Conservation (phyloP, 768 basidiomycete species). For the Lactarius quietus region DNA sequence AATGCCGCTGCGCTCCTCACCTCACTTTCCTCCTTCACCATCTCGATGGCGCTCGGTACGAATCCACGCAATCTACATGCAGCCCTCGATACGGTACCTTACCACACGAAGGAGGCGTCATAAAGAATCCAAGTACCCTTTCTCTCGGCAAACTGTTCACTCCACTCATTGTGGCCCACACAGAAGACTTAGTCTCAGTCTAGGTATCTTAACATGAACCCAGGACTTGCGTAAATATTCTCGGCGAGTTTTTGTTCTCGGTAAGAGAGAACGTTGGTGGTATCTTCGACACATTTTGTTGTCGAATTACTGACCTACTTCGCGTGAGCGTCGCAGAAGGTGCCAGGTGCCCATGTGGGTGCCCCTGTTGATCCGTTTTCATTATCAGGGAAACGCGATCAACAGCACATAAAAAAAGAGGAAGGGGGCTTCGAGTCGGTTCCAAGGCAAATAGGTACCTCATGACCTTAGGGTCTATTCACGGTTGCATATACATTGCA, state of each 20-base stretch:
- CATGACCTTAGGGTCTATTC: conserved; percentile 25
- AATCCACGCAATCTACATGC: neutral
- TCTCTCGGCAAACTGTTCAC: neutral
- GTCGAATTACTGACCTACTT: conserved; percentile 48
- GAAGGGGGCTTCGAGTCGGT: neutral
- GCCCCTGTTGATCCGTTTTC: conserved; percentile 69
- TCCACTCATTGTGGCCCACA: too few relatives aligned
- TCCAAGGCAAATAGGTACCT: conserved; percentile 43
- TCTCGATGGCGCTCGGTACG: neutral
- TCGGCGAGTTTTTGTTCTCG: conserved; percentile 46
- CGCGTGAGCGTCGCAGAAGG: conserved; percentile 45
- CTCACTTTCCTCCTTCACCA: neutral
- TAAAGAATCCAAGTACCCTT: conserved; percentile 5
- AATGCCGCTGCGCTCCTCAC: neutral
- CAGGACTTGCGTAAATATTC: conserved; percentile 46
- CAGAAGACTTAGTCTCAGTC: conserved; percentile 1
- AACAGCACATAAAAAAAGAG: neutral
- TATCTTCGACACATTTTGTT: conserved; percentile 38
- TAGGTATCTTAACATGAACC: conserved; percentile 40
- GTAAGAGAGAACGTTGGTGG: conserved; percentile 48
- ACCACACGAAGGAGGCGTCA: conserved; percentile 14
- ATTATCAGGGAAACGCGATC: conserved; percentile 30
- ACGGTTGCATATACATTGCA: conserved; percentile 12
- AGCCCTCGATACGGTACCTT: neutral
- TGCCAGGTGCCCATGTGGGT: conserved; percentile 69